A percentile compares a stretch with the other conserved stretches of the same genome.
These are phyloP conservation scores for Trichoderma polysporum DNA, from an alignment of 2,329 filamentous ascomycete genomes.

Conservation along the genomic window DNA sequence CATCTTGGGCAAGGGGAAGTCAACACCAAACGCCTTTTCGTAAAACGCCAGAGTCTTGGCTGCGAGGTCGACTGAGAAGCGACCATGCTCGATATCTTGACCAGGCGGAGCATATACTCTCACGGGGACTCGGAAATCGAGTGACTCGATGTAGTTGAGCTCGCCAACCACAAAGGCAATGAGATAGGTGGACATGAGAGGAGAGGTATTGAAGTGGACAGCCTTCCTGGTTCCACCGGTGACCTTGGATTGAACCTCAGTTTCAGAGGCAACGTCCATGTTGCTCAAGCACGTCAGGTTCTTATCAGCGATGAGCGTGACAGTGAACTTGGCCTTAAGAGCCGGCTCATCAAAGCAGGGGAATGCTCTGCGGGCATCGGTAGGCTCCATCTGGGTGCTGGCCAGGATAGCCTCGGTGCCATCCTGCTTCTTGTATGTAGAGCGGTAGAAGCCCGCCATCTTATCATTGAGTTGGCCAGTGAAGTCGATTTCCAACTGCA, in stretches of 20 bases:
- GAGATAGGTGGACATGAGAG: conserved; percentile 94
- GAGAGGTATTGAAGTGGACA: conserved; percentile 88
- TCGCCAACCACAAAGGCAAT: conserved; percentile 92
- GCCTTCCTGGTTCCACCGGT: conserved; percentile 61
- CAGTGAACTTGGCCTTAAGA: conserved; percentile 87
- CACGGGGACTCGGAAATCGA: conserved; percentile 85
- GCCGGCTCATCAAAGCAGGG: conserved; percentile 96
- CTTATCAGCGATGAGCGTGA: conserved; percentile 89
- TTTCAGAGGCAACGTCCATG: conserved; percentile 87
- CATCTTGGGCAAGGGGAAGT: conserved; percentile 54
- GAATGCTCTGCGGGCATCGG: conserved; percentile 88
- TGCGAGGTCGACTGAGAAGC: conserved; percentile 86
- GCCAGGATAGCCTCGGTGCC: conserved; percentile 81
- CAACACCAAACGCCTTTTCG: conserved; percentile 86
- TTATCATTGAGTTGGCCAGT: conserved; percentile 82
- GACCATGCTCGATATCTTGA: conserved; percentile 84
- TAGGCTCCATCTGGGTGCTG: conserved; percentile 94
- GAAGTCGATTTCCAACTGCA: conserved; percentile 62
- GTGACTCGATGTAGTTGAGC: conserved; percentile 90
- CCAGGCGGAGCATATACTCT: conserved; percentile 92
- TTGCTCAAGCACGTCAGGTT: conserved; percentile 90
- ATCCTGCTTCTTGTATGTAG: conserved; percentile 81
- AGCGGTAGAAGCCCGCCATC: conserved; percentile 97
- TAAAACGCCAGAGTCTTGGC: conserved; percentile 91
- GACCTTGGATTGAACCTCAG: conserved; percentile 51